A percentile compares a stretch with the other conserved stretches of the same genome.
Conservation (phyloP, 768 basidiomycete species). For the Suillus sp. region DNA sequence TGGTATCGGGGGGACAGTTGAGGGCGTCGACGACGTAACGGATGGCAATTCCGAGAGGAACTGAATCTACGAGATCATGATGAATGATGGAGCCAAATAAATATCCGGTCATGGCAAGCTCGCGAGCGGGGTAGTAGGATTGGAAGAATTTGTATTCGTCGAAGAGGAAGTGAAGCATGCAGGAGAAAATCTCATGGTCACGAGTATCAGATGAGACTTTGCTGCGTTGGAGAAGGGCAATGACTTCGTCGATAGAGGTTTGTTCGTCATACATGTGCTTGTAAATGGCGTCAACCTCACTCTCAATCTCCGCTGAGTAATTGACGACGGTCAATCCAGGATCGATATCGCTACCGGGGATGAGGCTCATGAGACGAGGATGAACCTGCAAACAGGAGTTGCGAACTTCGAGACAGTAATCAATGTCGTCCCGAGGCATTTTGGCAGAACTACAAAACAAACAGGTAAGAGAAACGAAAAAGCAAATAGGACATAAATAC, state of each 20-base stretch:
- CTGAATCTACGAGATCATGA: conserved; percentile 88
- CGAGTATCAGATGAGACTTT: conserved; percentile 80
- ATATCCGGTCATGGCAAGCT: conserved; percentile 93
- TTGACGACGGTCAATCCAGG: conserved; percentile 89
- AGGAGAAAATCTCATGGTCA: conserved; percentile 97
- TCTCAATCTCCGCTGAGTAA: conserved; percentile 87
- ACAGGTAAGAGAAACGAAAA: not conserved
- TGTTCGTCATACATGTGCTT: conserved; percentile 98
- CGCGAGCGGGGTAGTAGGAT: conserved; percentile 90
- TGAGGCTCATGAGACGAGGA: conserved; percentile 93
- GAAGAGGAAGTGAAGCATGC: conserved; percentile 99
- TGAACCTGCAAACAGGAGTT: conserved; percentile 93
- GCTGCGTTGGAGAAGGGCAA: conserved; percentile 81
- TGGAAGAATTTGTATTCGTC: conserved; percentile 99
- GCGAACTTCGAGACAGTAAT: conserved; percentile 88
- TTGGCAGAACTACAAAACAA: conserved; percentile 59
- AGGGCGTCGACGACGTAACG: conserved; percentile 96
- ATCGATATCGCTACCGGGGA: conserved; percentile 83
- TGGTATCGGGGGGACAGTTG: conserved; percentile 86
- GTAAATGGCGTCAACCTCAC: conserved; percentile 93
- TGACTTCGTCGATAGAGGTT: conserved; percentile 92
- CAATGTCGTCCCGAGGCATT: conserved; percentile 77
- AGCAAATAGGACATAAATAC: conserved; percentile 28
- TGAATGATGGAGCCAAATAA: conserved; percentile 97
- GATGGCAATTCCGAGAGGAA: conserved; percentile 93